Evolutionary conservation across 768 basidiomycete genomes (phyloP).

Genomic region (Cystofilobasidium ferigula): DNA sequence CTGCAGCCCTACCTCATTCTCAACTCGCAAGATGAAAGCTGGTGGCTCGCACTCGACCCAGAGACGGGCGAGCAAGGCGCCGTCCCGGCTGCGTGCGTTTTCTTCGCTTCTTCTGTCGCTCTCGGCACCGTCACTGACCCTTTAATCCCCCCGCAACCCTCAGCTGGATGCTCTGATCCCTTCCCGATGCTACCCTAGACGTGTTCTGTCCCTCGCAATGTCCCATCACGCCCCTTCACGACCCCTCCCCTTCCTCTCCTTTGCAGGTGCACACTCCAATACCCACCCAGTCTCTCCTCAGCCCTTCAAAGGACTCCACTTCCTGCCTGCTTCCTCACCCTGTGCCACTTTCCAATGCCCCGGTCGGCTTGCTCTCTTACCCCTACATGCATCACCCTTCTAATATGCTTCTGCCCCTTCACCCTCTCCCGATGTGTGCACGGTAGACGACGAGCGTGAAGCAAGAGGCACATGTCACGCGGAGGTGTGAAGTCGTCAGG

Average conservation of each 20-base stretch:
- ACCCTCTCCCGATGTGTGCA: too few species aligned
- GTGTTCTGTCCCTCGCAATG: not conserved
- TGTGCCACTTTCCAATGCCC: too few species aligned
- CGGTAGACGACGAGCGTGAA: too few species aligned
- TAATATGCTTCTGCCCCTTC: too few species aligned
- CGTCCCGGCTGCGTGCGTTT: conserved; percentile 68
- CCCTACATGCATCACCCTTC: too few species aligned
- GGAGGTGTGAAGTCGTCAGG: too few species aligned
- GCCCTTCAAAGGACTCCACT: too few species aligned
- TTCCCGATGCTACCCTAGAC: not conserved
- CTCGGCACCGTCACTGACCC: not conserved
- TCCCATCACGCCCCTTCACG: not conserved
- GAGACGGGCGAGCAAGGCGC: conserved; percentile 74
- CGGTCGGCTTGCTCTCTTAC: too few species aligned
- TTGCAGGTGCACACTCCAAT: not conserved
- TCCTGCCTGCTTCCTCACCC: too few species aligned
- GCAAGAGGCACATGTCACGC: too few species aligned
- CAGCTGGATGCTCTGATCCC: conserved; percentile 4
- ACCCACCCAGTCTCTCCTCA: too few species aligned
- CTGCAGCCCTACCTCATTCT: conserved; percentile 22
- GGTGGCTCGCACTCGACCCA: conserved; percentile 86
- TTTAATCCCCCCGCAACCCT: not conserved
- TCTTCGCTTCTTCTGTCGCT: conserved; percentile 5
- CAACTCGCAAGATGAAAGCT: conserved; percentile 44
- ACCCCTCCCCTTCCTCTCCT: not conserved